Evolutionary conservation across 805 yeast species (phyloP), one percentile per base, ranked within the genome.

Genomic region (Ogataea philodendri): DNA sequence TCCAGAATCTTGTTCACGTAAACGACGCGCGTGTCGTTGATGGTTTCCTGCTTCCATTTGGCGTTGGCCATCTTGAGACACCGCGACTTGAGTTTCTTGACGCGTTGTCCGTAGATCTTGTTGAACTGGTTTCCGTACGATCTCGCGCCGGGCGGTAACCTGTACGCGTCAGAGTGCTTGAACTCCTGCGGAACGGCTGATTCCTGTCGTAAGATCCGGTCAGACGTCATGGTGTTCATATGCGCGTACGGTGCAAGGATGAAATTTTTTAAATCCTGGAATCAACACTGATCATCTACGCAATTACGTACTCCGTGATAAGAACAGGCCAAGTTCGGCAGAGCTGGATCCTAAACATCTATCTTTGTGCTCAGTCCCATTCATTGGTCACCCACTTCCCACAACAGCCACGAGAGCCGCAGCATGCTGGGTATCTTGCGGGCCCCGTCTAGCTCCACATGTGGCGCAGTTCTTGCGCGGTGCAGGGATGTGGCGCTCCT

Each of bases 121-220:
- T 78, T 78, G 48, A 70, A 83, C 52, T 83, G 90, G 20, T 65
- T 64, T 16, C 62, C 66, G 44, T 76, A 80, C 5, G 67, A 58
- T 24, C 81, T 59, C 22, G 42, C 26, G 0, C 35, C 39, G 3
- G 54, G 39, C 2, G 50, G 23, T 9, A 53, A 37, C 11, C 14
- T 11, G 25, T 41, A 55, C 10, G 19, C 31, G 19, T 40, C 39
- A 6, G 36, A 22, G 7, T 26, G 33, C 7, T 36, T 26, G 30
- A 37, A 48, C 10, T 39, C 24, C 3, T 25, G 14, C 6, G 51
- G 45, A 6, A 30, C 40, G 7, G 16, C 28, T 2, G 49, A 41
- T 7, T 25, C 43, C 15, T 47, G 41, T 8, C 51, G 41, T 15
- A 49, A 39, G 7, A 46, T 45, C 5, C 37, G 23, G 35, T 57